phyloP scores from a whole-genome alignment of 208 protist species.

The Trypanosoma lewisi region DNA sequence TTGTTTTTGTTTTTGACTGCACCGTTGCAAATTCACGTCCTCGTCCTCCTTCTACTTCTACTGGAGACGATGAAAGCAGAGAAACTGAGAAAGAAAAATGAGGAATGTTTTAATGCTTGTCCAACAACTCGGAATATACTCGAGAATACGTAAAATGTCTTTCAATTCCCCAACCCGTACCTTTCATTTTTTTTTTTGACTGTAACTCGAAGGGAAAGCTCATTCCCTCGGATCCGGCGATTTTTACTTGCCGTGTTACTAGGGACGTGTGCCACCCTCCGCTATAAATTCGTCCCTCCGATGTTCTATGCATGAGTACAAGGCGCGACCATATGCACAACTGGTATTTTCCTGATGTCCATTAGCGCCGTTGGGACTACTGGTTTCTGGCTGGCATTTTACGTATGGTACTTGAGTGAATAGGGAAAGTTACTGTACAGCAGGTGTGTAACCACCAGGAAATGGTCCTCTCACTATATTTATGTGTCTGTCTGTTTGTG shows the following conservation, averaged over 20 bases:
- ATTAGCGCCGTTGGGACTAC: slow-evolving; percentile 15
- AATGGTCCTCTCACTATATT: neutral
- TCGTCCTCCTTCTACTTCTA: slow-evolving; percentile 2
- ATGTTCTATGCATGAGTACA: slow-evolving; percentile 28
- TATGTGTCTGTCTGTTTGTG: neutral
- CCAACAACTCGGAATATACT: neutral
- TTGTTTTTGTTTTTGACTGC: slow-evolving; percentile 58
- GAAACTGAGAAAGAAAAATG: neutral
- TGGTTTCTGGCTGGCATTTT: slow-evolving; percentile 23
- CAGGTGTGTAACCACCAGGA: no score
- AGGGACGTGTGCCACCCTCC: slow-evolving; percentile 23
- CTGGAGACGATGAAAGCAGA: slow-evolving; percentile 7
- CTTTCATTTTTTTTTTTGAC: slow-evolving; percentile 40
- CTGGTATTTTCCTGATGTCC: slow-evolving; percentile 31
- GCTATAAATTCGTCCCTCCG: slow-evolving; percentile 31
- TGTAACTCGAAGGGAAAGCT: slow-evolving; percentile 11
- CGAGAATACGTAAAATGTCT: neutral
- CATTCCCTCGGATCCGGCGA: slow-evolving; percentile 8
- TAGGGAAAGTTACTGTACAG: no score
- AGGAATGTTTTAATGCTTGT: neutral
- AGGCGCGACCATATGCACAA: slow-evolving; percentile 8
- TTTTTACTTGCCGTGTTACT: slow-evolving; percentile 26
- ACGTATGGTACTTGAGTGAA: slow-evolving; percentile 21
- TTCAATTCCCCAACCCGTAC: slow-evolving; percentile 6
- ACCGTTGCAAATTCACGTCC: slow-evolving; percentile 27